Percentiles rank a stretch among this genome's conserved stretches.
Conservation (phyloP, 75 land plant genomes). For the Isoetes taiwanensis region DNA sequence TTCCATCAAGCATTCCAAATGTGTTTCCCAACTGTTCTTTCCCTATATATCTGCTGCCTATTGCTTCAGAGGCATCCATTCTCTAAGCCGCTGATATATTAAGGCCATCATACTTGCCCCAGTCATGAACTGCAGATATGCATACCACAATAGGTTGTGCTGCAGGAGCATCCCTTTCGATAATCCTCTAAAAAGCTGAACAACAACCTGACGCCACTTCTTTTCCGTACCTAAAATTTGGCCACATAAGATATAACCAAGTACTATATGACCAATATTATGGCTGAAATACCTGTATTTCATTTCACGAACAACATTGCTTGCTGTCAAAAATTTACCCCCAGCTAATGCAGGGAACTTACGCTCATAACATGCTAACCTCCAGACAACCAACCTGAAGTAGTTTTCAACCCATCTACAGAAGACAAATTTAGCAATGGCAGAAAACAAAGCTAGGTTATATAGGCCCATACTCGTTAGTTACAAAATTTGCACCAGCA, state of each 20-base stretch:
- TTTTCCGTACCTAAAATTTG: constrained; percentile 46
- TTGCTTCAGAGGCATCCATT: not conserved
- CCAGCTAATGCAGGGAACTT: constrained; percentile 28
- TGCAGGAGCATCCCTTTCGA: constrained; percentile 58
- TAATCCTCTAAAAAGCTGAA: constrained; percentile 51
- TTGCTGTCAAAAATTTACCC: constrained; percentile 35
- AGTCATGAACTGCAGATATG: constrained; percentile 40
- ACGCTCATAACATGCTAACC: constrained; percentile 66
- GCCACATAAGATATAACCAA: not conserved
- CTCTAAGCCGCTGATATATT: not conserved
- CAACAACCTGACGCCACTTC: constrained; percentile 59
- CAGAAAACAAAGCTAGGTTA: not conserved
- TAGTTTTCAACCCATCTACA: constrained; percentile 74
- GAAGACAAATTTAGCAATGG: not conserved
- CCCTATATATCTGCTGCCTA: not conserved
- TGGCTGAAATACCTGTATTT: constrained; percentile 44
- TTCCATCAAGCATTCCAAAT: constrained; percentile 5
- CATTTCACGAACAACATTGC: constrained; percentile 59
- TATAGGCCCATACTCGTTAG: not conserved
- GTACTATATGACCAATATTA: not conserved
- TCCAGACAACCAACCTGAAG: constrained; percentile 84
- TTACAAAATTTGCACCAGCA: constrained; percentile 1
- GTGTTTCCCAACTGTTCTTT: not conserved
- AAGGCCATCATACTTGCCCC: not conserved
- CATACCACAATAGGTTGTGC: constrained; percentile 49